Percentiles rank a stretch among this genome's conserved stretches.
phyloP scores from a whole-genome alignment of 2,329 filamentous ascomycete genomes.

The Reticulascus tulasneorum region DNA sequence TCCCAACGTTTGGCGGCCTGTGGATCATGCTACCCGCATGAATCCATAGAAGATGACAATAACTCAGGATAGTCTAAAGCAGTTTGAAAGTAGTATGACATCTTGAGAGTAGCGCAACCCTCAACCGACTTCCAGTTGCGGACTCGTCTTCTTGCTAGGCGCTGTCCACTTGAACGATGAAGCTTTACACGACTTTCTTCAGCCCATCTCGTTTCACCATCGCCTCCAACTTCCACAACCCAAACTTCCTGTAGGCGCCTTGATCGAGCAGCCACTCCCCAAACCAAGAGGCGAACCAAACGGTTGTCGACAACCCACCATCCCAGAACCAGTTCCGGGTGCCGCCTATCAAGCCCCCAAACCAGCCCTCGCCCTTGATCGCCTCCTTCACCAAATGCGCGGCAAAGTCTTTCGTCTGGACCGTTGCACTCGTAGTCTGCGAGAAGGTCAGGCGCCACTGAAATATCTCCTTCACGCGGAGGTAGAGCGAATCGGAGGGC shows the following conservation, averaged over 20 bases:
- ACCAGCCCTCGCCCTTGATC: conserved; percentile 32
- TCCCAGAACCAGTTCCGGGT: conserved; percentile 31
- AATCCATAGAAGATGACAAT: no score
- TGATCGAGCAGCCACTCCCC: conserved; percentile 22
- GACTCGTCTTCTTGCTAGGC: no score
- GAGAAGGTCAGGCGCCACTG: conserved; percentile 42
- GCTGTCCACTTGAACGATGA: no score
- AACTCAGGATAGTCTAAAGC: no score
- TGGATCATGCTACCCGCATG: no score
- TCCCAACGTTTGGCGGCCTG: no score
- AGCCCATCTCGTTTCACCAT: conserved; percentile 9
- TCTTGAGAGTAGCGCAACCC: no score
- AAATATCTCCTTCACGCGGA: conserved; percentile 41
- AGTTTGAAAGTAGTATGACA: no score
- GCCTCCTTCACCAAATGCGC: conserved; percentile 36
- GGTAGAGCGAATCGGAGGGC: conserved; percentile 43
- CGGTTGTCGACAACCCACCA: conserved; percentile 23
- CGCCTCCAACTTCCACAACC: conserved; percentile 33
- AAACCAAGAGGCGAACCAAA: conserved; percentile 26
- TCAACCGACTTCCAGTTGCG: no score
- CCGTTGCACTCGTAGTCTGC: conserved; percentile 42
- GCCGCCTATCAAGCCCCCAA: conserved; percentile 26
- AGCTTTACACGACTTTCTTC: conserved; percentile 3
- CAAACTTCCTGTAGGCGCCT: conserved; percentile 26
- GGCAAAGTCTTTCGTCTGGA: conserved; percentile 42